Conservation (phyloP, 2,329 filamentous ascomycete genomes). For the Cladosporium sp. region DNA sequence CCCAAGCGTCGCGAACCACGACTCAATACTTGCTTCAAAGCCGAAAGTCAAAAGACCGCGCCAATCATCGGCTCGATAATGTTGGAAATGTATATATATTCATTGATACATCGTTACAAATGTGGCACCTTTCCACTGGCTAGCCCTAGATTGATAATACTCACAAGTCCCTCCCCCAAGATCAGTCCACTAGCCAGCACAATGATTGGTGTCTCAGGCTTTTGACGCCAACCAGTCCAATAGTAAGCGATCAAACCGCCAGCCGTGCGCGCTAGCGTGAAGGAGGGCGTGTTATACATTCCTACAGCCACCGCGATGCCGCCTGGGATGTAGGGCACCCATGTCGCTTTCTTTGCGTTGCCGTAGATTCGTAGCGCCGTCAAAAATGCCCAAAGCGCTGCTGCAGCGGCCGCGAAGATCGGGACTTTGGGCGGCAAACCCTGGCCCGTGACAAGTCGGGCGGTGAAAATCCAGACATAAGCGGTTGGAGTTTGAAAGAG, state of each 20-base stretch:
- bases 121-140: constrained; percentile 77
- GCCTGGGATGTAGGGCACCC: constrained; percentile 78
- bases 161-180: constrained; percentile 85
- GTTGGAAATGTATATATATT: neutral
- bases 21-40: too few relatives aligned
- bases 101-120: constrained; percentile 40
- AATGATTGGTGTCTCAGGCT: constrained; percentile 73
- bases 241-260: constrained; percentile 78
- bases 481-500: constrained; percentile 92
- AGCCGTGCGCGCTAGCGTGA: constrained; percentile 82
- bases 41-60: too few relatives aligned
- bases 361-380: constrained; percentile 69
- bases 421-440: constrained; percentile 81
- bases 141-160: constrained; percentile 83
- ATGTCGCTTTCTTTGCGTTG: constrained; percentile 49
- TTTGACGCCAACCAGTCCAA: constrained; percentile 62
- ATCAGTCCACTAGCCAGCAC: constrained; percentile 90
- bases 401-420: constrained; percentile 76
- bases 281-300: constrained; percentile 97
- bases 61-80: too few relatives aligned
- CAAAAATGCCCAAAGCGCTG: constrained; percentile 67
- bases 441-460: constrained; percentile 85
- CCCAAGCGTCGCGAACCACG: too few relatives aligned
- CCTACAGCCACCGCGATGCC: constrained; percentile 96
- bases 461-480: constrained; percentile 97